phyloP scores from a whole-genome alignment of 768 basidiomycete genomes.

The Coprinellus micaceus region DNA sequence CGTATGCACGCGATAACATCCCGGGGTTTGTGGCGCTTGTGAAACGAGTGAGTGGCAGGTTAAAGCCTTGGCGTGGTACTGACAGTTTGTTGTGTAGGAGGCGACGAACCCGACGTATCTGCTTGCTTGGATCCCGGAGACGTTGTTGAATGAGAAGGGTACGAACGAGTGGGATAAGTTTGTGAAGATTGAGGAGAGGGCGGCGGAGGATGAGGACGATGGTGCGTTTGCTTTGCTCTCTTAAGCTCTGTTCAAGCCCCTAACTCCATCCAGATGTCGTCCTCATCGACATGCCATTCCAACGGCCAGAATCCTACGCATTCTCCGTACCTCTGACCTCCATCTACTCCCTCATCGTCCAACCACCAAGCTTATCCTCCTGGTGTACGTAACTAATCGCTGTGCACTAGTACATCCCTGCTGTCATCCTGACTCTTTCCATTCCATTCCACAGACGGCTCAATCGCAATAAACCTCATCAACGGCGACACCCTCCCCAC shows the following conservation, averaged over 20 bases:
- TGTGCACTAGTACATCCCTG: background rate
- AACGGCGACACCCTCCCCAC: constrained; percentile 84
- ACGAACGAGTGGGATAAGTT: constrained; percentile 88
- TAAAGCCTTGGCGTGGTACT: constrained; percentile 1
- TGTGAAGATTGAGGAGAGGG: constrained; percentile 72
- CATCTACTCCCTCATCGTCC: constrained; percentile 84
- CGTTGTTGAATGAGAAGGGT: constrained; percentile 77
- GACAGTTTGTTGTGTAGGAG: constrained; percentile 44
- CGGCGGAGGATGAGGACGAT: constrained; percentile 62
- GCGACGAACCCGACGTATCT: constrained; percentile 72
- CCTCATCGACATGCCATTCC: constrained; percentile 78
- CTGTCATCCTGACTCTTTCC: constrained; percentile 7
- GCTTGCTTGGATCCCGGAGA: constrained; percentile 92
- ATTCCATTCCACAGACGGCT: constrained; percentile 57
- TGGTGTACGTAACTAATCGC: constrained; percentile 55
- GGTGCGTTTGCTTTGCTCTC: constrained; percentile 39
- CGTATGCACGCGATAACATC: constrained; percentile 89
- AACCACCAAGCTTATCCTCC: constrained; percentile 78
- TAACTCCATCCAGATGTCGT: constrained; percentile 59
- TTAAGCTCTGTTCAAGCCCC: constrained; percentile 8
- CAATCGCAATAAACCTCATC: constrained; percentile 84
- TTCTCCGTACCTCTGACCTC: constrained; percentile 91
- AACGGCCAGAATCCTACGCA: constrained; percentile 86
- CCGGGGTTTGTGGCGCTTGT: constrained; percentile 92
- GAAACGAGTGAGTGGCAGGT: constrained; percentile 60